Evolutionary conservation across 768 basidiomycete species (phyloP).

Genomic region (Mycena epipterygia): DNA sequence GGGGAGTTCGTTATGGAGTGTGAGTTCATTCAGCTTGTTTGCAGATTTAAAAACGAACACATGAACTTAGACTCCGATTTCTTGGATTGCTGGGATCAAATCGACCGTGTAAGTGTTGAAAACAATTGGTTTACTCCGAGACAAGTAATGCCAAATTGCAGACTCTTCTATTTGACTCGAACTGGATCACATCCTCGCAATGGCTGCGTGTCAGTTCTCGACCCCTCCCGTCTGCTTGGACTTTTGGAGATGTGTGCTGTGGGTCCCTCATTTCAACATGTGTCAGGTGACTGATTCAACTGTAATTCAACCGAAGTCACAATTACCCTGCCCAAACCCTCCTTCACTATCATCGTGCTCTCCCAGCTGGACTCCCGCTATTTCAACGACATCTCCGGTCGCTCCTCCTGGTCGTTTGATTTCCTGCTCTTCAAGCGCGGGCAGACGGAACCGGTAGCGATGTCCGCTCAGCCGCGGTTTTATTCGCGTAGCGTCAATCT

Average conservation of each 20-base stretch:
- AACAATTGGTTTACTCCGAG: too few relatives aligned
- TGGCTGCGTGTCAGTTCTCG: constrained; percentile 41
- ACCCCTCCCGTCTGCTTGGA: constrained; percentile 38
- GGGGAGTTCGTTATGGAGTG: constrained; percentile 71
- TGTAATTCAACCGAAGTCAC: constrained; percentile 45
- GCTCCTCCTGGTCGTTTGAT: constrained; percentile 48
- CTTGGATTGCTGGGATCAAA: constrained; percentile 24
- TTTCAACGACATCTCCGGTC: constrained; percentile 46
- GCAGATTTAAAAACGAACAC: neutral
- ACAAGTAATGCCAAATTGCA: neutral
- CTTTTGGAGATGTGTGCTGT: constrained; percentile 47
- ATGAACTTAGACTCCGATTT: constrained; percentile 15
- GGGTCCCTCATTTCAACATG: neutral
- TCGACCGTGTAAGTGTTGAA: constrained; percentile 1
- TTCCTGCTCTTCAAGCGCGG: constrained; percentile 54
- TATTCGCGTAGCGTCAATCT: constrained; percentile 45
- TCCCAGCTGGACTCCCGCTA: constrained; percentile 54
- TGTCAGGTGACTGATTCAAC: neutral
- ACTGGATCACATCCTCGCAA: constrained; percentile 43
- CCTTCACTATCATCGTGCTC: constrained; percentile 54
- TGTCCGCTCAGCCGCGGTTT: constrained; percentile 34
- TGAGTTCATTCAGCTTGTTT: constrained; percentile 35
- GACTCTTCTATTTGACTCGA: constrained; percentile 40
- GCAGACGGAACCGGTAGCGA: constrained; percentile 39
- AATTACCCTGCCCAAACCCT: constrained; percentile 44